Evolutionary conservation across 495 filamentous ascomycete genomes (phyloP).

Genomic region (Bacidia rubella): DNA sequence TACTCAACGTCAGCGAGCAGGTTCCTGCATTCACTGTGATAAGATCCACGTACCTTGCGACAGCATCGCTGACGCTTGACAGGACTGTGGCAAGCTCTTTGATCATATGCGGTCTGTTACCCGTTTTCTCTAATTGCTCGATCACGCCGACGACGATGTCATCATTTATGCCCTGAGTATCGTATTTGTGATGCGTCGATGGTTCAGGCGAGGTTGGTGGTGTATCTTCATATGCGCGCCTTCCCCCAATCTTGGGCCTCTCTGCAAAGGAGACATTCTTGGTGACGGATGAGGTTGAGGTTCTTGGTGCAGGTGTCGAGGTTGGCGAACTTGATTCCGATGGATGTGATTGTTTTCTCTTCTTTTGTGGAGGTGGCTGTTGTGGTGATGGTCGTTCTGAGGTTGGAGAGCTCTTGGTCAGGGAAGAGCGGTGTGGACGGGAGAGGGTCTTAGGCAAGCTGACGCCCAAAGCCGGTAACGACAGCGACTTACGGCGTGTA

Average conservation of each 20-base stretch:
- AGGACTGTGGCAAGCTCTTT: conserved; percentile 85
- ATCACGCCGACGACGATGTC: conserved; percentile 91
- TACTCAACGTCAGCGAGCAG: conserved; percentile 33
- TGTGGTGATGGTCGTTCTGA: conserved; percentile 31
- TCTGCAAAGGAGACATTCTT: conserved; percentile 28
- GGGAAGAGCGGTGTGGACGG: conserved; percentile 51
- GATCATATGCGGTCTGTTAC: conserved; percentile 83
- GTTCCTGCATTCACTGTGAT: not conserved
- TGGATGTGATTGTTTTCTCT: conserved; percentile 69
- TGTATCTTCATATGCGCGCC: conserved; percentile 49
- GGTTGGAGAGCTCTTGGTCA: conserved; percentile 38
- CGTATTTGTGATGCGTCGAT: conserved; percentile 47
- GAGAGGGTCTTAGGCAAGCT: conserved; percentile 69
- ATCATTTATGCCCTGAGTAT: conserved; percentile 81
- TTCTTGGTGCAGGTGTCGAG: conserved; percentile 31
- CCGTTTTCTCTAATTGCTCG: conserved; percentile 78
- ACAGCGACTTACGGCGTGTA: conserved; percentile 92
- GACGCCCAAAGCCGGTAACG: conserved; percentile 84
- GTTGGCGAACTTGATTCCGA: conserved; percentile 40
- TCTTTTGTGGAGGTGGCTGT: conserved; percentile 60
- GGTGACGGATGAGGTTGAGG: conserved; percentile 21
- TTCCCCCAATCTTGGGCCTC: conserved; percentile 32
- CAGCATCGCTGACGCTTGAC: conserved; percentile 58
- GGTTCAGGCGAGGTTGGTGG: conserved; percentile 73
- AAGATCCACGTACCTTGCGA: conserved; percentile 62